Conservation (phyloP, 2,329 filamentous ascomycete species). For the Basipetospora chlamydospora region DNA sequence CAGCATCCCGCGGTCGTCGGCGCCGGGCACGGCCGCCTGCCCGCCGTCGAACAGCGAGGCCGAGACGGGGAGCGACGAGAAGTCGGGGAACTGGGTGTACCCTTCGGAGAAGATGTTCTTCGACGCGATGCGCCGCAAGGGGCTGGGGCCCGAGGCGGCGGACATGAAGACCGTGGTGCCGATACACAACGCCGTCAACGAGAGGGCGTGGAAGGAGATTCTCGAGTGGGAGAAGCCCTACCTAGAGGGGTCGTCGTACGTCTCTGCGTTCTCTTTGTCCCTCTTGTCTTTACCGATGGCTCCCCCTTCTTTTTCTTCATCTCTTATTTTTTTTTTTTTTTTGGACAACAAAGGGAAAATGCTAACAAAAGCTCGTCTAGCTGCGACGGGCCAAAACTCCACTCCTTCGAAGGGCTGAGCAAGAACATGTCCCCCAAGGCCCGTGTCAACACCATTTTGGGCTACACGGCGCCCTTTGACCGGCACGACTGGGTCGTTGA, state of each 20-base stretch:
- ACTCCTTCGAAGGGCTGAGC: conserved; percentile 66
- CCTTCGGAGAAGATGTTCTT: conserved; percentile 97
- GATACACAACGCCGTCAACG: conserved; percentile 97
- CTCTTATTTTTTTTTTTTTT: conserved; percentile 1
- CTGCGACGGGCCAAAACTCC: conserved; percentile 64
- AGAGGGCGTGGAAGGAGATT: conserved; percentile 89
- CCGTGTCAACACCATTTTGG: conserved; percentile 65
- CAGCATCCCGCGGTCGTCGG: conserved; percentile 55
- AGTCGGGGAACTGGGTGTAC: conserved; percentile 88
- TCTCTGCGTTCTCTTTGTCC: too few species aligned
- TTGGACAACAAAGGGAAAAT: not conserved
- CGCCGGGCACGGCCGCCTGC: conserved; percentile 18
- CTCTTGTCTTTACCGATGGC: not conserved
- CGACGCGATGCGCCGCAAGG: conserved; percentile 88
- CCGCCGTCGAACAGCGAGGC: conserved; percentile 65
- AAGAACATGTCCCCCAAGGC: conserved; percentile 65
- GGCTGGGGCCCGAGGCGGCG: conserved; percentile 50
- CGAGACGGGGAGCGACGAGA: conserved; percentile 56
- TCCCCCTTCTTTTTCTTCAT: not conserved
- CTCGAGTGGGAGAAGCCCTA: conserved; percentile 71
- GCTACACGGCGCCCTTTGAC: conserved; percentile 89
- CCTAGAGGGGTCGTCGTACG: conserved; percentile 39
- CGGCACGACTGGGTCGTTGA: conserved; percentile 96
- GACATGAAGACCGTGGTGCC: conserved; percentile 90
- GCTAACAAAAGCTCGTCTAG: conserved; percentile 12